Evolutionary conservation across 2,329 filamentous ascomycete genomes (phyloP), one percentile per base, ranked within the genome.

Genomic region (Neocatenulostroma microsporum): DNA sequence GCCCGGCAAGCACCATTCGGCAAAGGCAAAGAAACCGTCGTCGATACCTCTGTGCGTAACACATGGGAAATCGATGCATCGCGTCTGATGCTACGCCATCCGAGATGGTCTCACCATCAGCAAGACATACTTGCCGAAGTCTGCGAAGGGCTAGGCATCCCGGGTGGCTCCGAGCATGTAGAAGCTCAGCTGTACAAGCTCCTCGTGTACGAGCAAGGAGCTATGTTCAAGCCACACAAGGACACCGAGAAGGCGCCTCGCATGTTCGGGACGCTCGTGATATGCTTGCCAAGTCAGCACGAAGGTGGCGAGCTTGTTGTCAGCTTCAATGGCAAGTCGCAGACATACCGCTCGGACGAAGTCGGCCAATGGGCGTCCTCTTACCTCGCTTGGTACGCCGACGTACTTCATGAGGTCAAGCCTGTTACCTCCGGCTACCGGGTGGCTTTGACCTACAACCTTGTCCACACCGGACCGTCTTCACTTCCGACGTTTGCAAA

Each of bases 321-420:
- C 8, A 11, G 11, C 6, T 14, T 11, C 13, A 29, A 14, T 13
- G 26, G 26, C 10, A n/a, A n/a, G n/a, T n/a, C n/a, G n/a, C 8
- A 11, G 26, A 14, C 6, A 7, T 11, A 8, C 11, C 26, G 13
- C 8, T 29, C 15, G 8, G 8, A 9, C 13, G 15, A 10, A 8
- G 10, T 6, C 9, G 7, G 7, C 10, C 26, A 29, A 14, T 9
- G 11, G 15, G 26, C 26, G 13, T 29, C 26, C 7, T n/a, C n/a
- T n/a, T 10, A 7, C 11, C 11, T 14, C 3, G 31, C 31, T 6
- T 34, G 31, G 21, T 34, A 23, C 21, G n/a, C 19, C 13, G 31
- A 34, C 21, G 31, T 25, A 3, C 20, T n/a, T 7, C 31, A 34
- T 21, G 31, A 34, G 13, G 13, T 34, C 3, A 34, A 34, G 31